Base-by-base conservation (phyloP, 805 yeast species). In the Lipomyces kockii region DNA sequence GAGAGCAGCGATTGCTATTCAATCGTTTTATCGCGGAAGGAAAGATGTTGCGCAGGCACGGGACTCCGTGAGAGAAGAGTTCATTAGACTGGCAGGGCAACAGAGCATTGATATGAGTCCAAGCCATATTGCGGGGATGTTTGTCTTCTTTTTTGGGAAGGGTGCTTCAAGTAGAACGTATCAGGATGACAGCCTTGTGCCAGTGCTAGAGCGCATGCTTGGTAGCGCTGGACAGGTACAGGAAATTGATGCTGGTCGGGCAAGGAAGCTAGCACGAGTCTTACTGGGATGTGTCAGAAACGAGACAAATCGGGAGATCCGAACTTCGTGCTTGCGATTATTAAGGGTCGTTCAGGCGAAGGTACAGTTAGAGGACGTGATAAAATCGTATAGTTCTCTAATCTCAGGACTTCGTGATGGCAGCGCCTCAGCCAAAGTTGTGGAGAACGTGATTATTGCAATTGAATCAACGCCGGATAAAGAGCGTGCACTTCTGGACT, bases 1-100 rank as follows among this genome's bases (percentile, higher is more conserved):
- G 52, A 80, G 77, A 49, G 85, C 91, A 0, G 87, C 86, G 0
- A 64, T 71, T 0, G 62, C 76, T 6, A 76, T 93, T 49, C 94
- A 89, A 74, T 73, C 80, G 11, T 59, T 65, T 29, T 66, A 61
- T 34, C 67, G 74, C 22, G 70, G 70, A 12, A 54, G 65, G 7
- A 11, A 22, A 12, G 71, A 61, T 17, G 60, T 71, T 8, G 58
- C 63, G 27, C 46, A 27, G 27, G 57, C 66, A 8, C 60, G 72
- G 22, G 43, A 27, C 9, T 53, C 56, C 9, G 61, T 68, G 49
- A 57, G 71, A 12, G 63, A 61, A 20, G 54, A 39, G 54, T 68
- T 65, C 37, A 51, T 66, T 25, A 52, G 25, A 8, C n/a, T 34
- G 25, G 61, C 63, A 4, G 29, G 29, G 2, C 49, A 29, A 25